Evolutionary conservation across 2,329 filamentous ascomycete genomes (phyloP).

Genomic region (Fusarium subtropicale): DNA sequence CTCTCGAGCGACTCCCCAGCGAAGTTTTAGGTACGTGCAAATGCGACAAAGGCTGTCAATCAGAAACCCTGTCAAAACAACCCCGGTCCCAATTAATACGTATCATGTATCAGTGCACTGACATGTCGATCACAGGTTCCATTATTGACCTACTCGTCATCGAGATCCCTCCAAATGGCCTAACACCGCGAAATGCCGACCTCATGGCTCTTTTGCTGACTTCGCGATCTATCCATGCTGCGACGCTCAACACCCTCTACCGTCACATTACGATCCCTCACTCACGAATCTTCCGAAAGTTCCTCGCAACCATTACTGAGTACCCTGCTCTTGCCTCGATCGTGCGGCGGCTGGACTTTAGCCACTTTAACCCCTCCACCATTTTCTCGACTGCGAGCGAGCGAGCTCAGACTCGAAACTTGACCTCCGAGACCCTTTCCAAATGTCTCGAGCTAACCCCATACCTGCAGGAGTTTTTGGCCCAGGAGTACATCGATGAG

Average conservation of each 20-base stretch:
- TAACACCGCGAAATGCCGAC: constrained; percentile 81
- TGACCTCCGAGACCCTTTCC: constrained; percentile 78
- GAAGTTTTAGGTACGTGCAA: constrained; percentile 74
- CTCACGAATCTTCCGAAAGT: constrained; percentile 85
- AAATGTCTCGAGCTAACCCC: constrained; percentile 78
- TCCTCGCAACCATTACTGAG: constrained; percentile 74
- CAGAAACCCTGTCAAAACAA: constrained; percentile 15
- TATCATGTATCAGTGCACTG: constrained; percentile 29
- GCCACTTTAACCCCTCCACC: constrained; percentile 84
- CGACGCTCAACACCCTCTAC: constrained; percentile 80
- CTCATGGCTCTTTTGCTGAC: constrained; percentile 79
- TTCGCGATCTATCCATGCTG: constrained; percentile 79
- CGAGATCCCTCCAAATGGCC: constrained; percentile 77
- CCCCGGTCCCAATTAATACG: constrained; percentile 28
- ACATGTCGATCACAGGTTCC: constrained; percentile 61
- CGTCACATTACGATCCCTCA: constrained; percentile 84
- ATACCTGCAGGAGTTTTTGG: constrained; percentile 80
- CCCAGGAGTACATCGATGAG: constrained; percentile 83
- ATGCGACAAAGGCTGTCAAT: constrained; percentile 5
- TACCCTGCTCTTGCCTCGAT: constrained; percentile 78
- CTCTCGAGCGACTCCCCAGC: constrained; percentile 74
- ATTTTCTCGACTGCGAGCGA: constrained; percentile 80
- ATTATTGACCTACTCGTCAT: constrained; percentile 81
- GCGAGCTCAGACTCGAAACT: constrained; percentile 78
- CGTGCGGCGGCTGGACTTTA: constrained; percentile 84